Evolutionary conservation across 1,284 basidiomycete species (phyloP), one percentile per base, ranked within the genome.

Genomic region (Golubevia sp.): DNA sequence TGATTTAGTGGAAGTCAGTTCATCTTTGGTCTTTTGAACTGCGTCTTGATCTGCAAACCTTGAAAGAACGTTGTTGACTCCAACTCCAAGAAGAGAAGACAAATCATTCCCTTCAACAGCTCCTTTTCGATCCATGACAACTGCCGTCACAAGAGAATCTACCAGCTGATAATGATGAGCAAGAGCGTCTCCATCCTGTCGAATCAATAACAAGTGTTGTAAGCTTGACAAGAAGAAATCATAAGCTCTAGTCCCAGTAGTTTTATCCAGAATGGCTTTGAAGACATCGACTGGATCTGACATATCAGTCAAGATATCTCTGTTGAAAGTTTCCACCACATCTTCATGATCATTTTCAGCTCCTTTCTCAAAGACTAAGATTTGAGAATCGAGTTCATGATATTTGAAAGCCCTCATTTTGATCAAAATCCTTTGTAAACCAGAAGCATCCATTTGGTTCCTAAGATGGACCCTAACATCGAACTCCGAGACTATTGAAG

Each of bases 41-140:
- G 91, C 88, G 72, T 98, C 94, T 30, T 93, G 90, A 78, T 97
- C 94, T 66, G 93, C 93, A 83, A 98, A 92, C 77, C 92, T 91
- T 3, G 92, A 90, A 55, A 97, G 91, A 64, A 98, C 89, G 56
- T 91, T 89, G 70, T 93, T 90, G 21, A 99, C 94, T 1, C 93
- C 94, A 63, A 92, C 90, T 0, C 94, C 95, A 68, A 97, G 88
- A 21, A 94, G 89, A 56, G 90, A 88, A 64, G 93, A 92, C 26
- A 94, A 92, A 56, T 86, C 86, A 49, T 87, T 84, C 38, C 87
- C 86, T 56, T 94, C 88, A n/a, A 79, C 81, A 6, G 79, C 70
- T 74, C 92, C 92, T 84, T 94, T 92, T 58, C 86, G 85, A 84
- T 97, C 94, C 85, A 97, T 89, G 24, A 98, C 94, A 53, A 99